Evolutionary conservation across 352 stramenopile genomes (phyloP).

Genomic region (Pythium angustatum): DNA sequence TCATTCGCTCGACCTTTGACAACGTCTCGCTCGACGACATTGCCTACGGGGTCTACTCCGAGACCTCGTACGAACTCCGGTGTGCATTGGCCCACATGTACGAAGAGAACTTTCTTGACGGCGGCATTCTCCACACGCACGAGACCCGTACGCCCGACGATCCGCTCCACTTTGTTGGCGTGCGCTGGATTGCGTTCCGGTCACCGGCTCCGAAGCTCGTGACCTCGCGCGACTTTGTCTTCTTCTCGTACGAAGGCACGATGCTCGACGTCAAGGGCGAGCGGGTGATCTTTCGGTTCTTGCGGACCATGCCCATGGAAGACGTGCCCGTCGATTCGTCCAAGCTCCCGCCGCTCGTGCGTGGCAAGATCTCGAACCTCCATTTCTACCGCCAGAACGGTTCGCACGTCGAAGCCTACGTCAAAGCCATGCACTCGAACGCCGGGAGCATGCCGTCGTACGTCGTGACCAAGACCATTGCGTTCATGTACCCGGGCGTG

Average conservation of each 20-base stretch:
- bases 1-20: constrained; percentile 37
- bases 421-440: constrained; percentile 39
- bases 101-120: constrained; percentile 48
- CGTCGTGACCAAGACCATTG: constrained; percentile 42
- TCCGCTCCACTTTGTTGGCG: constrained; percentile 45
- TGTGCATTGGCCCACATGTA: constrained; percentile 43
- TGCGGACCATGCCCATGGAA: constrained; percentile 46
- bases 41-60: constrained; percentile 33
- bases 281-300: constrained; percentile 36
- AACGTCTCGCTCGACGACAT: constrained; percentile 43
- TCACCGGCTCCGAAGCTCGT: constrained; percentile 38
- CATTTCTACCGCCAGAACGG: constrained; percentile 43
- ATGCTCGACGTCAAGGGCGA: constrained; percentile 36
- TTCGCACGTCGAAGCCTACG: constrained; percentile 33
- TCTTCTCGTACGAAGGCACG: constrained; percentile 42
- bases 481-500: constrained; percentile 38
- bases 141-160: constrained; percentile 37
- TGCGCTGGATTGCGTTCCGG: constrained; percentile 48
- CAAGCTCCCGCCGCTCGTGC: constrained; percentile 35
- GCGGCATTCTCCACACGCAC: constrained; percentile 42
- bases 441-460: constrained; percentile 38
- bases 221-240: constrained; percentile 45
- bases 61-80: constrained; percentile 42
- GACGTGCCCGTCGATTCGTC: constrained; percentile 29
- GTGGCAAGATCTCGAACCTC: constrained; percentile 43